Evolutionary conservation across 768 basidiomycete genomes (phyloP), one percentile per base, ranked within the genome.

Genomic region (Trametes meyenii): DNA sequence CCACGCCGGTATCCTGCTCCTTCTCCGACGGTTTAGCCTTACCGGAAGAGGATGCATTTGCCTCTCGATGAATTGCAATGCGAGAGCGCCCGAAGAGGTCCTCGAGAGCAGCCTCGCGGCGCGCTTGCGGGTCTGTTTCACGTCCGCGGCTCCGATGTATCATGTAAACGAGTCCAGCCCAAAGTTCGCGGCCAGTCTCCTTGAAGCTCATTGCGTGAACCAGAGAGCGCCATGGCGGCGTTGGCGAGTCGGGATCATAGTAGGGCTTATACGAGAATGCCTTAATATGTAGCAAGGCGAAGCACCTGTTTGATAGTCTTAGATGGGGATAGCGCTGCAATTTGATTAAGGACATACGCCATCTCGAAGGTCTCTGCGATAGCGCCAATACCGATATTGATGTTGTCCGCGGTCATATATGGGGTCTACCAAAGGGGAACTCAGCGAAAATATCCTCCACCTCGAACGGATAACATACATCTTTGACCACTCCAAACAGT

Each of bases 261-360:
- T 91, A 91, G 1, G 82, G 81, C 65, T 81, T 83, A 73, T 90
- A 91, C 14, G 83, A 81, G 74, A 90, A 93, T 5, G 89, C 88
- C 48, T 79, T 77, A 71, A 93, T 77, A 72, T 93, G 90, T 5
- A 91, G 70, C 53, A 89, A 81, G 5, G 85, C 85, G 67, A 89
- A 89, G 24, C 87, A 64, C 71, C 86, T 86, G 67, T n/a, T 12
- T 29, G 19, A 26, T n/a, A n/a, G 53, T 43, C 40, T 33, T n/a
- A 2, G 56, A 40, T 26, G 35, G 45, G 13, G 51, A 23, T 19
- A 61, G 54, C 69, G 59, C 49, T 5, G 51, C 42, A 64, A 43
- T 48, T 59, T n/a, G n/a, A 60, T 33, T 48, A 11, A 40, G 5
- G 39, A 54, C 85, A 19, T 68, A 87, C 87, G 83, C 83, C 90